A percentile compares a stretch with the other conserved stretches of the same genome.
Evolutionary conservation across 2,329 filamentous ascomycete genomes (phyloP).

Genomic region (Colletotrichum sidae): DNA sequence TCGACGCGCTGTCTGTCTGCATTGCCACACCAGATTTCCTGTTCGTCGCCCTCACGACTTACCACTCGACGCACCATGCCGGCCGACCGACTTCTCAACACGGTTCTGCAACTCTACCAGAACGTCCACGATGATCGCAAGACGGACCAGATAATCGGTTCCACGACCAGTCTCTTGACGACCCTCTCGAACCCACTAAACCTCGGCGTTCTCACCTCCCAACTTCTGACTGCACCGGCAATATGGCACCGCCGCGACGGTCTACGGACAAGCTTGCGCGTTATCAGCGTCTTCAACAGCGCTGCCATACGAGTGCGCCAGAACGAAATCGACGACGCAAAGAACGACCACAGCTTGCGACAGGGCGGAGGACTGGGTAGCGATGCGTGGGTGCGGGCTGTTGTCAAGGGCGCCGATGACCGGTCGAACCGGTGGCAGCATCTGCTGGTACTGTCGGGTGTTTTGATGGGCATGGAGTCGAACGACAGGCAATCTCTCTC

Average conservation of each 20-base stretch:
- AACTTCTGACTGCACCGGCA: constrained; percentile 77
- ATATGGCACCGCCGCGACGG: constrained; percentile 75
- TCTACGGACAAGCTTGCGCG: constrained; percentile 71
- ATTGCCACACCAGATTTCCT: no score
- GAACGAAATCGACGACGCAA: constrained; percentile 54
- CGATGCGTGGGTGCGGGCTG: constrained; percentile 67
- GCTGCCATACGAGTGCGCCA: constrained; percentile 68
- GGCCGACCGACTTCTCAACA: constrained; percentile 74
- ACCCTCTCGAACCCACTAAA: constrained; percentile 81
- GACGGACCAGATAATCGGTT: constrained; percentile 71
- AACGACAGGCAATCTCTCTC: constrained; percentile 74
- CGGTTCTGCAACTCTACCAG: constrained; percentile 71
- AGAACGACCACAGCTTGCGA: constrained; percentile 42
- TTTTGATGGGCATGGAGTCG: constrained; percentile 81
- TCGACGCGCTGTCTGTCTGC: no score
- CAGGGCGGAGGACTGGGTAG: constrained; percentile 58
- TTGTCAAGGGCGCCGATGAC: constrained; percentile 68
- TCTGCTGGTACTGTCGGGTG: constrained; percentile 80
- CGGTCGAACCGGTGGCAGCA: constrained; percentile 82
- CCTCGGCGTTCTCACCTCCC: constrained; percentile 77
- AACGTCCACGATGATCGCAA: constrained; percentile 62
- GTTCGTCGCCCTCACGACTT: no score
- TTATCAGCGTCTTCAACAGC: constrained; percentile 79
- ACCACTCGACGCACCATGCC: constrained; percentile 62
- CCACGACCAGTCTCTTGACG: constrained; percentile 75